Conservation (phyloP, 441 rosid genomes). For the Erysimum cheiri region DNA sequence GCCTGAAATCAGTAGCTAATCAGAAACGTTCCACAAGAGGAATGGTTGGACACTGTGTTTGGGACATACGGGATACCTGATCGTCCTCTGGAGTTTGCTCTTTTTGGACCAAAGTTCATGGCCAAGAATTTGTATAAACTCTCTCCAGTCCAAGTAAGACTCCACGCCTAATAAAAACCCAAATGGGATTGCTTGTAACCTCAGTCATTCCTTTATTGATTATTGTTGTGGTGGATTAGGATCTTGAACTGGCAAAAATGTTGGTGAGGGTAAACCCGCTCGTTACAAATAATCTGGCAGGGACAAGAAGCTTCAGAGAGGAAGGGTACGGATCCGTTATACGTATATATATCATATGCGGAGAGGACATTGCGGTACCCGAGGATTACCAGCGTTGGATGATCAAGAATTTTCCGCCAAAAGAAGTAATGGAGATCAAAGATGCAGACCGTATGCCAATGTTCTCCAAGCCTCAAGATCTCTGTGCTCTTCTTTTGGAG, state of each 20-base stretch:
- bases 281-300: slow-evolving; percentile 37
- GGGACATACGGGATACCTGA: slow-evolving; percentile 9
- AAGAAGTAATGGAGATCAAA: slow-evolving; percentile 36
- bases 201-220: not conserved
- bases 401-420: slow-evolving; percentile 34
- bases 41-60: not conserved
- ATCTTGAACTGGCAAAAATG: slow-evolving; percentile 52
- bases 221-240: slow-evolving; percentile 35
- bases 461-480: slow-evolving; percentile 42
- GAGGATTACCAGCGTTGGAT: slow-evolving; percentile 46
- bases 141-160: slow-evolving; percentile 19
- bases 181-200: not conserved
- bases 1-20: not conserved
- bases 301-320: slow-evolving; percentile 33
- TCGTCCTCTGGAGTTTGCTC: not conserved
- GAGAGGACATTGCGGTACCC: slow-evolving; percentile 33
- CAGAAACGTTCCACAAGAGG: not conserved
- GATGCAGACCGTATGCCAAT: slow-evolving; percentile 46
- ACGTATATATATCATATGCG: slow-evolving; percentile 38
- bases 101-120: slow-evolving; percentile 44
- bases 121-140: slow-evolving; percentile 36
- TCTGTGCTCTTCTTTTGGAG: slow-evolving; percentile 28
- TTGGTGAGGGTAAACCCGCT: slow-evolving; percentile 45
- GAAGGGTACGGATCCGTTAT: slow-evolving; percentile 49
- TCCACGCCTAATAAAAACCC: not conserved